A percentile compares a stretch with the other conserved stretches of the same genome.
Conservation (phyloP, 345 rosid species). For the Melastoma malabathricum region DNA sequence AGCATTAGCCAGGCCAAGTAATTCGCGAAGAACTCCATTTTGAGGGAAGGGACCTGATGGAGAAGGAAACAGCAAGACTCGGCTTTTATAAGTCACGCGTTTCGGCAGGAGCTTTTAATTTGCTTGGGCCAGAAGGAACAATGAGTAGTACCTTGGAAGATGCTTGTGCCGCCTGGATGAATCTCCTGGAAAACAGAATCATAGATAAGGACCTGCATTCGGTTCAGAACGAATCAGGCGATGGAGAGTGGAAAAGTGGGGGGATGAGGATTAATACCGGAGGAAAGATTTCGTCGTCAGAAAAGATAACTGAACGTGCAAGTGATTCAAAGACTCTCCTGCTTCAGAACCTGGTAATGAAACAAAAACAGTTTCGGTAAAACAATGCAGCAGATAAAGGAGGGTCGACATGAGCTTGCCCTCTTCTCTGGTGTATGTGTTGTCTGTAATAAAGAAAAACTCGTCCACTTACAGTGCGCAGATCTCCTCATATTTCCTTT, state of each 20-base stretch:
- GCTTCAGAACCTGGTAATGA: constrained; percentile 58
- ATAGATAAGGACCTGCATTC: not conserved
- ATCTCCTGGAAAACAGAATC: constrained; percentile 49
- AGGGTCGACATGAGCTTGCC: constrained; percentile 26
- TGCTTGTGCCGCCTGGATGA: constrained; percentile 71
- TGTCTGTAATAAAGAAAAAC: constrained; percentile 88
- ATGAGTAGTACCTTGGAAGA: constrained; percentile 35
- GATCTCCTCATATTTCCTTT: constrained; percentile 87
- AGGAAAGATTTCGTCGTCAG: constrained; percentile 85
- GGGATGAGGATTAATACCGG: constrained; percentile 31
- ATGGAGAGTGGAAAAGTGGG: not conserved
- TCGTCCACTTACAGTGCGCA: constrained; percentile 83
- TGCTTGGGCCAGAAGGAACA: too few relatives aligned
- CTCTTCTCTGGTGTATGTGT: constrained; percentile 69
- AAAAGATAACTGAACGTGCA: constrained; percentile 61
- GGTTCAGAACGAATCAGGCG: too few relatives aligned
- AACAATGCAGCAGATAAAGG: not conserved
- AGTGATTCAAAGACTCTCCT: constrained; percentile 63
- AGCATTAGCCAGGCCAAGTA: constrained; percentile 79
- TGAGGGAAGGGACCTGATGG: constrained; percentile 41
- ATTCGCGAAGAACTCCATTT: constrained; percentile 73
- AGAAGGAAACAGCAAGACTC: not conserved
- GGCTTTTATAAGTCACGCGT: not conserved
- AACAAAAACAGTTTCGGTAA: constrained; percentile 14
- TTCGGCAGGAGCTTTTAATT: too few relatives aligned